A percentile compares a stretch with the other conserved stretches of the same genome.
phyloP scores from a whole-genome alignment of 2,329 filamentous ascomycete species.

The Septoria petroselini region DNA sequence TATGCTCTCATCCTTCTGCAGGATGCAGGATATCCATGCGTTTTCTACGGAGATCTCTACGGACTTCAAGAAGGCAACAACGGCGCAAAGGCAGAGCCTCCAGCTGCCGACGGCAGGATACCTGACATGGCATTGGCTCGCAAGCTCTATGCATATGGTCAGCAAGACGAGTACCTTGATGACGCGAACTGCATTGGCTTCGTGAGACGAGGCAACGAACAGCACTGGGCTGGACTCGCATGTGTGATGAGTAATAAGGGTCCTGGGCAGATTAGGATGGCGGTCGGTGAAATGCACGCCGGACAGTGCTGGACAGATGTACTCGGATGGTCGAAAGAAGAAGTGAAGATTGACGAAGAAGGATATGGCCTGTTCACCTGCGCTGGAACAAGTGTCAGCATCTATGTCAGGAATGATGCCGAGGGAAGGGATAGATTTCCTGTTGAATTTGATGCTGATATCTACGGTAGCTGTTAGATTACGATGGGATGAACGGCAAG shows the following conservation, averaged over 20 bases:
- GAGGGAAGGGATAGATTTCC: constrained; percentile 51
- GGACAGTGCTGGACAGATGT: constrained; percentile 65
- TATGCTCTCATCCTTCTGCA: constrained; percentile 68
- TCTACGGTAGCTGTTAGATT: constrained; percentile 18
- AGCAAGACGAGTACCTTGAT: constrained; percentile 62
- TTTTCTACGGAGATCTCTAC: constrained; percentile 58
- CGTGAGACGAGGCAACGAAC: constrained; percentile 52
- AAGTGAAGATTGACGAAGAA: constrained; percentile 57
- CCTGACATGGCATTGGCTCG: constrained; percentile 59
- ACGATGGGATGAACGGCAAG: not conserved
- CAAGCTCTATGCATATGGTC: constrained; percentile 63
- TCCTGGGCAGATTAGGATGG: constrained; percentile 54
- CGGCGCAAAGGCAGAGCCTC: constrained; percentile 49
- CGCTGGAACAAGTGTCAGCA: constrained; percentile 53
- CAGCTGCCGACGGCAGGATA: constrained; percentile 41
- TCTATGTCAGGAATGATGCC: constrained; percentile 60
- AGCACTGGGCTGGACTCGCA: constrained; percentile 51
- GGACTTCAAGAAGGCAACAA: constrained; percentile 64
- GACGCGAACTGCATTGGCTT: constrained; percentile 60
- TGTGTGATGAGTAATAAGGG: constrained; percentile 43
- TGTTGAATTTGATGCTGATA: constrained; percentile 30
- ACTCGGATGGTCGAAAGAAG: constrained; percentile 54
- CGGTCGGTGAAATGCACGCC: constrained; percentile 51
- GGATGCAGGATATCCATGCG: constrained; percentile 59
- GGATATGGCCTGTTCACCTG: constrained; percentile 60